phyloP scores from a whole-genome alignment of 805 yeast genomes.

The Yamadazyma tumulicola region DNA sequence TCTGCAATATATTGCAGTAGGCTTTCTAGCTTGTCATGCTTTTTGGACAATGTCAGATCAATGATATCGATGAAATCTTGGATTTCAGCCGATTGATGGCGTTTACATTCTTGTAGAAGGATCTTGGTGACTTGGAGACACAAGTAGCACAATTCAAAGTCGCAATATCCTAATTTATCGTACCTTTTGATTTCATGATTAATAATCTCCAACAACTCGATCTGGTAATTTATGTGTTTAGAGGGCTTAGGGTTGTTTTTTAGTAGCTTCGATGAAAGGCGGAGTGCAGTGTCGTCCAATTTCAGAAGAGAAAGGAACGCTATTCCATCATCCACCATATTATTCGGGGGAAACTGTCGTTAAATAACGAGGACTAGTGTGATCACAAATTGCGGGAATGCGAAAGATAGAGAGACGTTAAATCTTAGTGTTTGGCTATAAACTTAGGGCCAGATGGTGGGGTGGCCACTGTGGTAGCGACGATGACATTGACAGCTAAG shows the following conservation, averaged over 20 bases:
- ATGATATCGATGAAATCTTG: conserved; percentile 17
- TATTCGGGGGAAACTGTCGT: no score
- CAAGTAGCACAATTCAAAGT: conserved; percentile 34
- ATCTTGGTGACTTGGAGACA: conserved; percentile 16
- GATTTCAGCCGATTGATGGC: conserved; percentile 10
- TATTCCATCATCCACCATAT: conserved; percentile 6
- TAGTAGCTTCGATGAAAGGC: conserved; percentile 10
- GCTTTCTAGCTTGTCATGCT: conserved; percentile 5
- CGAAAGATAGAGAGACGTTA: no score
- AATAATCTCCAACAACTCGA: conserved; percentile 32
- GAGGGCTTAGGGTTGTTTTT: conserved; percentile 11
- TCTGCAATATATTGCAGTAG: neutral
- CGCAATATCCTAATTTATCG: conserved; percentile 30
- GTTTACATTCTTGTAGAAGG: conserved; percentile 7
- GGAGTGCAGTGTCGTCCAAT: conserved; percentile 4
- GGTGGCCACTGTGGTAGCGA: no score
- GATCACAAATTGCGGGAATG: no score
- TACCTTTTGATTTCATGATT: conserved; percentile 28
- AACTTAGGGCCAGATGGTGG: no score
- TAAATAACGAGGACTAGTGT: no score
- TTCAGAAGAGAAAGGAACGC: conserved; percentile 1
- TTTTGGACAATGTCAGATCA: conserved; percentile 15
- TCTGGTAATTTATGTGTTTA: conserved; percentile 23
- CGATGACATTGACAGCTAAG: no score
- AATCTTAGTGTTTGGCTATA: no score